Percentiles rank a stretch among this genome's conserved stretches.
phyloP scores from a whole-genome alignment of 1,139 yeast species.

The Hyphopichia burtonii region DNA sequence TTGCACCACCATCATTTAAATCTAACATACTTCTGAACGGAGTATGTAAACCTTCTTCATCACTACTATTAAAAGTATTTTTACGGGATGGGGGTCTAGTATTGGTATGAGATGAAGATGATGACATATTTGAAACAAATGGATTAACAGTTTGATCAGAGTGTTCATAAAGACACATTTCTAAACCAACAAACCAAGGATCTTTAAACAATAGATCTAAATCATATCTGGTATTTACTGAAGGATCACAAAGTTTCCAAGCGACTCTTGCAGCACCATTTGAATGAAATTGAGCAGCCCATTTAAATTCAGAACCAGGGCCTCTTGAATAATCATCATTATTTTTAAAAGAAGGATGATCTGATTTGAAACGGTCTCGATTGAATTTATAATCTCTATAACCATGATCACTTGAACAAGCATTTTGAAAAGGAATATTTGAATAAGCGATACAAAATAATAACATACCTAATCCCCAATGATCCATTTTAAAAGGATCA shows the following conservation, averaged over 20 bases:
- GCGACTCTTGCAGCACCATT: conserved; percentile 66
- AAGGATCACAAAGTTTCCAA: conserved; percentile 74
- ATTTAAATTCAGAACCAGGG: conserved; percentile 66
- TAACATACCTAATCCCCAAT: conserved; percentile 71
- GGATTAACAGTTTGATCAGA: conserved; percentile 47
- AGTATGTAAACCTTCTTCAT: conserved; percentile 23
- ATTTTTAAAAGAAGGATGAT: conserved; percentile 55
- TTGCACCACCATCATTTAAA: conserved; percentile 14
- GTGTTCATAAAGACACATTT: conserved; percentile 60
- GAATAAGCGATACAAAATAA: conserved; percentile 61
- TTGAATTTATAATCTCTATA: conserved; percentile 58
- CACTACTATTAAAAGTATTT: conserved; percentile 20
- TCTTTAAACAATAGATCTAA: conserved; percentile 55
- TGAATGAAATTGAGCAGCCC: conserved; percentile 59
- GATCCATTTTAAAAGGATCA: conserved; percentile 68
- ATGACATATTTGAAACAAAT: conserved; percentile 23
- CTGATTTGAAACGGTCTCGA: conserved; percentile 48
- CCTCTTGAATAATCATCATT: conserved; percentile 44
- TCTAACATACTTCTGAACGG: conserved; percentile 45
- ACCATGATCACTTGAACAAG: conserved; percentile 50
- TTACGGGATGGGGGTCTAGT: conserved; percentile 38
- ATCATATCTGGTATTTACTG: conserved; percentile 51
- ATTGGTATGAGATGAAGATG: conserved; percentile 25
- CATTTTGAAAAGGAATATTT: conserved; percentile 59
- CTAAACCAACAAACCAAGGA: conserved; percentile 62